These are phyloP conservation scores for Drechslerella coelobrocha DNA, from an alignment of 2,329 filamentous ascomycete species.

Conservation along the genomic window DNA sequence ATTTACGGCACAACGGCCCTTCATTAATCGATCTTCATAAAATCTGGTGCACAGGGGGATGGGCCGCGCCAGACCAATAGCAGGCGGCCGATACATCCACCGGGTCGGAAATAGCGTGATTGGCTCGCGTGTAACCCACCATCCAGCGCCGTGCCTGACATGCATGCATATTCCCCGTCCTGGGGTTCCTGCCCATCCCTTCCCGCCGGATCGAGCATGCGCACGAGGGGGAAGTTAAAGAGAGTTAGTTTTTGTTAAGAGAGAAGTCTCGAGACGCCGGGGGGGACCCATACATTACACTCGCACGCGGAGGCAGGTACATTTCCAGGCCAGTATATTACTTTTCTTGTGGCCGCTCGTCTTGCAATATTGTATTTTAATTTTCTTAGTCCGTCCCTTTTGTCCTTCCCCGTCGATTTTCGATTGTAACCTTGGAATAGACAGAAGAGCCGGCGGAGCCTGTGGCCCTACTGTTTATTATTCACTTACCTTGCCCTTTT, in stretches of 20 bases:
- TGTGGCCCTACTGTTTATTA: neutral
- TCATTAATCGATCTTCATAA: neutral
- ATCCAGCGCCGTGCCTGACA: conserved; percentile 16
- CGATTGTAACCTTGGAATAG: neutral
- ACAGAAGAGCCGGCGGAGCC: neutral
- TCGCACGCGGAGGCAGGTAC: conserved; percentile 6
- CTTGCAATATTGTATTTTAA: neutral
- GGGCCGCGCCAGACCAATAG: neutral
- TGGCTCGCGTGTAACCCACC: conserved; percentile 7
- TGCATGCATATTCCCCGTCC: conserved; percentile 41
- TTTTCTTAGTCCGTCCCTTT: neutral
- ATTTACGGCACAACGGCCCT: neutral
- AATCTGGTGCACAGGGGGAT: neutral
- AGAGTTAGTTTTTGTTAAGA: conserved; percentile 22
- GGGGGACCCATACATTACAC: conserved; percentile 11
- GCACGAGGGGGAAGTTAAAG: conserved; percentile 18
- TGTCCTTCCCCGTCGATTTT: neutral
- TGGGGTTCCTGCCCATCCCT: conserved; percentile 16
- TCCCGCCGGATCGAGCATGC: conserved; percentile 45
- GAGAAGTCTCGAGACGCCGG: conserved; percentile 16
- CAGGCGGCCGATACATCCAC: neutral
- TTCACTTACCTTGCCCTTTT: neutral
- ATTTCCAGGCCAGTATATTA: conserved; percentile 7
- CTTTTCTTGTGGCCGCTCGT: neutral
- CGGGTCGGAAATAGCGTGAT: neutral